A percentile compares a stretch with the other conserved stretches of the same genome.
Evolutionary conservation across 2,329 filamentous ascomycete genomes (phyloP).

Genomic region (Ciborinia camelliae): DNA sequence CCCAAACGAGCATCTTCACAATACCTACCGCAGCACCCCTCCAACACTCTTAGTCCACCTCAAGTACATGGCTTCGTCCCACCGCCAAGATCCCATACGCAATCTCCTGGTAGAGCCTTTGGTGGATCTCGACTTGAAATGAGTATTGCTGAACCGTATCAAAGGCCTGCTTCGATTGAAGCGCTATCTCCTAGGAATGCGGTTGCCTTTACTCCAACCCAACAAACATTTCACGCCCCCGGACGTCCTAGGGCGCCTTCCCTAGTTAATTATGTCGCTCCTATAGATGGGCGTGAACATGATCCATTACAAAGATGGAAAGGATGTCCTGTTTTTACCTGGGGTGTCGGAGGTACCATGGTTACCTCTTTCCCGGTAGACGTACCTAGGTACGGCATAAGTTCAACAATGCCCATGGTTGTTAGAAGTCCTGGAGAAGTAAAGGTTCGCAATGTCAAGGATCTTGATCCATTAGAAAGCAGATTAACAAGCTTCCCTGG

Average conservation of each 20-base stretch:
- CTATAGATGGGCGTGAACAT: slow-evolving; percentile 62
- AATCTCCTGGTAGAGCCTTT: slow-evolving; percentile 56
- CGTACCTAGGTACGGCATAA: slow-evolving; percentile 76
- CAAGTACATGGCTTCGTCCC: slow-evolving; percentile 43
- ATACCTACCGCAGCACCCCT: slow-evolving; percentile 44
- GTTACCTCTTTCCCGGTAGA: slow-evolving; percentile 86
- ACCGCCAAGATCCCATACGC: slow-evolving; percentile 58
- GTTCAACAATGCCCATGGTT: slow-evolving; percentile 68
- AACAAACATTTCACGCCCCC: slow-evolving; percentile 20
- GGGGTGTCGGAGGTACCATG: slow-evolving; percentile 81
- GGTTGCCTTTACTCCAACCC: slow-evolving; percentile 17
- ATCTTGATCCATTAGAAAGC: slow-evolving; percentile 68
- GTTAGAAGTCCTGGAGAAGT: slow-evolving; percentile 80
- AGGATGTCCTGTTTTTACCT: slow-evolving; percentile 80
- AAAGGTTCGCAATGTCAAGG: slow-evolving; percentile 70
- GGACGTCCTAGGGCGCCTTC: slow-evolving; percentile 51
- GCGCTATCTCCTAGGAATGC: slow-evolving; percentile 30
- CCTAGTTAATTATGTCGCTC: slow-evolving; percentile 55
- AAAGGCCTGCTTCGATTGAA: slow-evolving; percentile 51
- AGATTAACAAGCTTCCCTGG: slow-evolving; percentile 81
- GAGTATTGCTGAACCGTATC: slow-evolving; percentile 41
- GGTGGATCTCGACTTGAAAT: slow-evolving; percentile 45
- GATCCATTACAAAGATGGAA: slow-evolving; percentile 89
- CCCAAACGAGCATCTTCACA: slow-evolving; percentile 52
- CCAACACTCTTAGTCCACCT: slow-evolving; percentile 31